Evolutionary conservation across 1,284 basidiomycete species (phyloP).

Genomic region (Pascua guehoae): DNA sequence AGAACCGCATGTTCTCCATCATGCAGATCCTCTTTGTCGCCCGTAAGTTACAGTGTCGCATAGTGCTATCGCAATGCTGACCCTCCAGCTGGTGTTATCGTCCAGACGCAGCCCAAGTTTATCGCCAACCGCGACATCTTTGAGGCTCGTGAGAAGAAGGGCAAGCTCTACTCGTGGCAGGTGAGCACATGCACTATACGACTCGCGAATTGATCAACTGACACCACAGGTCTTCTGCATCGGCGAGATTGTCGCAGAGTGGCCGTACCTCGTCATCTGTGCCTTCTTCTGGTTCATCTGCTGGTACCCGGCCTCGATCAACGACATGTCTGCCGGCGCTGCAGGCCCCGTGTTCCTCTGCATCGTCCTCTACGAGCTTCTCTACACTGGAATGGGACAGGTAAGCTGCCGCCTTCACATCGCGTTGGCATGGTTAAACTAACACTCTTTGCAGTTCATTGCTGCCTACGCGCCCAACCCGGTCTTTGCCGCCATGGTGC

Average conservation of each 20-base stretch:
- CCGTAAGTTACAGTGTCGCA: background rate
- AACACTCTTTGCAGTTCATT: constrained; percentile 9
- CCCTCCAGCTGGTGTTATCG: constrained; percentile 34
- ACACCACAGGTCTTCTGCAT: constrained; percentile 16
- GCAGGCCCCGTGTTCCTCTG: constrained; percentile 39
- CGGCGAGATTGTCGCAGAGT: constrained; percentile 44
- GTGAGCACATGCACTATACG: constrained; percentile 3
- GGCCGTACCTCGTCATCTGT: constrained; percentile 43
- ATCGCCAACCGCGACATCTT: constrained; percentile 47
- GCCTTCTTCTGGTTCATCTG: constrained; percentile 20
- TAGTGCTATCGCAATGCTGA: background rate
- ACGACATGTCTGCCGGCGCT: constrained; percentile 5
- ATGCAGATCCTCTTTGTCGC: constrained; percentile 47
- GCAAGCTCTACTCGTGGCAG: constrained; percentile 46
- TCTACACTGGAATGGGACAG: constrained; percentile 45
- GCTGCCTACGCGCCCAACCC: constrained; percentile 39
- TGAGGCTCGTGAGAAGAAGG: constrained; percentile 46
- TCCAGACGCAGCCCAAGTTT: constrained; percentile 48
- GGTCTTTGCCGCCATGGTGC: constrained; percentile 37
- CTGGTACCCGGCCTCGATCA: constrained; percentile 14
- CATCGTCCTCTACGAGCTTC: constrained; percentile 46
- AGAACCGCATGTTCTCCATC: constrained; percentile 25
- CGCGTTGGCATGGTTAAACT: background rate
- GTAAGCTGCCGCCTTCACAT: too few relatives aligned
- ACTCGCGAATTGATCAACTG: too few relatives aligned